Evolutionary conservation across 83 land plant genomes (phyloP).

Genomic region (Thuja plicata): DNA sequence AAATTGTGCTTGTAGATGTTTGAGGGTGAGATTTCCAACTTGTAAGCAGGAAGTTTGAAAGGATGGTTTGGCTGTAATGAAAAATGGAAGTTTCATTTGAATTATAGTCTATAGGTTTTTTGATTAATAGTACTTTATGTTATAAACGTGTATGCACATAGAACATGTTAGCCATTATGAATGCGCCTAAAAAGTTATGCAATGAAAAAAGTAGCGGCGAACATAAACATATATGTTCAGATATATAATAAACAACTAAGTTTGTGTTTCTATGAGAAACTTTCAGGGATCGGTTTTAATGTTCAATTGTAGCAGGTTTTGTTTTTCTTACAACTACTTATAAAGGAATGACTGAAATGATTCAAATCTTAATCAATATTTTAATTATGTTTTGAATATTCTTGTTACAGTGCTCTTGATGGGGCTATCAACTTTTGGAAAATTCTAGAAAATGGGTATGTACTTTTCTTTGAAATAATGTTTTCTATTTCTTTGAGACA

Average conservation of each 20-base stretch:
- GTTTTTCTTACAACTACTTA: not conserved
- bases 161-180: not conserved
- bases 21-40: not conserved
- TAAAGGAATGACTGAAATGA: not conserved
- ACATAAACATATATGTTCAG: not conserved
- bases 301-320: not conserved
- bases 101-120: not conserved
- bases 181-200: not conserved
- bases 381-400: not conserved
- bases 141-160: not conserved
- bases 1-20: not conserved
- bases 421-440: constrained; percentile 7
- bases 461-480: not conserved
- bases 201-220: not conserved
- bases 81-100: not conserved
- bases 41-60: not conserved
- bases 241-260: not conserved
- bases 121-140: not conserved
- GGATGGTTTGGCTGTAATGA: not conserved
- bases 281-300: not conserved
- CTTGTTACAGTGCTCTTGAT: not conserved
- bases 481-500: not conserved
- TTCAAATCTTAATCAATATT: not conserved
- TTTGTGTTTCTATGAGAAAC: not conserved
- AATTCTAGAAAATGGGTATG: constrained; percentile 8